Evolutionary conservation across 768 basidiomycete species (phyloP).

Genomic region (Podaxis mareebaensis): DNA sequence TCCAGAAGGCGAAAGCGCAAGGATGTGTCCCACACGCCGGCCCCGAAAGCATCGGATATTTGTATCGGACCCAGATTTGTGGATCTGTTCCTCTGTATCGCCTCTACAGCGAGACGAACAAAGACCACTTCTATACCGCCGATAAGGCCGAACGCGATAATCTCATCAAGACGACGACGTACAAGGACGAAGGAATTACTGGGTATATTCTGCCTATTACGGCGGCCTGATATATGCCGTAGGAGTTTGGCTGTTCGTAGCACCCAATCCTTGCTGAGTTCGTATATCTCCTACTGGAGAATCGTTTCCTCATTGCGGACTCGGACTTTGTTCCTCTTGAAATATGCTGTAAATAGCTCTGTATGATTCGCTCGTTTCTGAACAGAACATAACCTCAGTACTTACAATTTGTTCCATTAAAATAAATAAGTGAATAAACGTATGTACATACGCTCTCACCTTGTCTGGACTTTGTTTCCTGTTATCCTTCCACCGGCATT

Average conservation of each 20-base stretch:
- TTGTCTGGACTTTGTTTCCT: too few relatives aligned
- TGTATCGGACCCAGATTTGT: not conserved
- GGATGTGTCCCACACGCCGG: not conserved
- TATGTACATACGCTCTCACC: too few relatives aligned
- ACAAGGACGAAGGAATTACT: not conserved
- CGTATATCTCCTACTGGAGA: too few relatives aligned
- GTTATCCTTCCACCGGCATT: too few relatives aligned
- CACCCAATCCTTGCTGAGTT: too few relatives aligned
- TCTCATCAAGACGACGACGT: not conserved
- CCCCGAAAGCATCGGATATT: not conserved
- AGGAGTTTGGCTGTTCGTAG: not conserved
- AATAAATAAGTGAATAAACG: too few relatives aligned
- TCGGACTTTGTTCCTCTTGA: too few relatives aligned
- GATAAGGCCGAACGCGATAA: conserved; percentile 1
- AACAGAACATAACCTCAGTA: too few relatives aligned
- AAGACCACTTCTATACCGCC: not conserved
- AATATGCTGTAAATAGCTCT: too few relatives aligned
- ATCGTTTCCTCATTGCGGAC: too few relatives aligned
- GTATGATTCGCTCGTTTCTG: too few relatives aligned
- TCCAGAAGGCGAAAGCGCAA: not conserved
- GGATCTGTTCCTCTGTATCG: conserved; percentile 2
- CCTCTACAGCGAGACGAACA: not conserved
- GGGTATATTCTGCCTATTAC: not conserved
- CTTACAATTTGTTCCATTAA: too few relatives aligned
- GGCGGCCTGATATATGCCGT: not conserved